Conservation (phyloP, 176 grass and related monocot genomes). For the Oryza coarctata region DNA sequence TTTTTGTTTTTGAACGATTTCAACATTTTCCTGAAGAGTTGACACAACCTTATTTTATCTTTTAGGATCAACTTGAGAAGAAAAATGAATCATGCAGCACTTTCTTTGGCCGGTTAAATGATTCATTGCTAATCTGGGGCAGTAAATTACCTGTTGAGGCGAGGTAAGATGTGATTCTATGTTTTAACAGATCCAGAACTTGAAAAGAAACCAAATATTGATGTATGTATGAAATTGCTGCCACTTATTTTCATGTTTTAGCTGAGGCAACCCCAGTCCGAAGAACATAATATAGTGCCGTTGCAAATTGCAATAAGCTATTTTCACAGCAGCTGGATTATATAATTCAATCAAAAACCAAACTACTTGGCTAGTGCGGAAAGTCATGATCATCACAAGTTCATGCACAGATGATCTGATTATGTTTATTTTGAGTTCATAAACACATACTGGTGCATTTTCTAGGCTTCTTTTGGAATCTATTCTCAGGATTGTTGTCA, state of each 20-base stretch:
- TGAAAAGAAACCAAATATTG: neutral
- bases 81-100: constrained; percentile 70
- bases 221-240: constrained; percentile 9
- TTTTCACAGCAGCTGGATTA: neutral
- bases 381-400: neutral
- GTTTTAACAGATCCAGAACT: neutral
- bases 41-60: constrained; percentile 6
- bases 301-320: constrained; percentile 5
- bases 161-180: constrained; percentile 50
- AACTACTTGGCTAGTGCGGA: neutral
- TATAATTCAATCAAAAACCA: constrained; percentile 5
- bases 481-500: constrained; percentile 13
- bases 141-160: constrained; percentile 79
- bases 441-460: neutral
- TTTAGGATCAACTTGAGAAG: constrained; percentile 71
- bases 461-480: neutral
- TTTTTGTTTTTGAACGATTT: neutral
- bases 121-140: constrained; percentile 80
- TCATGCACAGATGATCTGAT: neutral
- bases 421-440: neutral
- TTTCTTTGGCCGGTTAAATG: constrained; percentile 71
- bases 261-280: neutral
- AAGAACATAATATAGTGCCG: constrained; percentile 6
- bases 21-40: constrained; percentile 8
- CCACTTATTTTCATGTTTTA: neutral